Evolutionary conservation across 1,284 basidiomycete species (phyloP).

Genomic region (Rhizoctonia solani): DNA sequence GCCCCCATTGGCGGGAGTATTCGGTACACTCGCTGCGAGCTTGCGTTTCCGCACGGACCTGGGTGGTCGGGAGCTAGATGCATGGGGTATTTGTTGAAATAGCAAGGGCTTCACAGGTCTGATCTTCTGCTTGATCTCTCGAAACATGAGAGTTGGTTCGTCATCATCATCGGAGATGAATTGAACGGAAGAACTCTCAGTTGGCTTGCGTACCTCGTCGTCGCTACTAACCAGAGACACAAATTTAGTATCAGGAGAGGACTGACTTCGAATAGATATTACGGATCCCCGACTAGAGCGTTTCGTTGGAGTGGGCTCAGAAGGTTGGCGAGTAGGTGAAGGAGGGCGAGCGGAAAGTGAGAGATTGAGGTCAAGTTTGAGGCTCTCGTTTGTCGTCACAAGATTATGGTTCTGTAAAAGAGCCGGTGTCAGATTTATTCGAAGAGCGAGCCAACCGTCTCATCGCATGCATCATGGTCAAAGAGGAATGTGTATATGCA

Average conservation of each 20-base stretch:
- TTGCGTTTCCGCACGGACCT: constrained; percentile 24
- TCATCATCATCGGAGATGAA: constrained; percentile 20
- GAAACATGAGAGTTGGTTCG: constrained; percentile 20
- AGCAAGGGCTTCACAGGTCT: constrained; percentile 12
- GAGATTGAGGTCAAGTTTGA: constrained; percentile 16
- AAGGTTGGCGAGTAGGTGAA: not conserved
- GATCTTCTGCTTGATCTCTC: constrained; percentile 16
- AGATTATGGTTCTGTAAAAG: not conserved
- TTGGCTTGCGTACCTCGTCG: not conserved
- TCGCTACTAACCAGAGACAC: constrained; percentile 2
- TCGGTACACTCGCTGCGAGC: not conserved
- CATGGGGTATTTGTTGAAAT: constrained; percentile 4
- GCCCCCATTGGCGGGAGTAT: not conserved
- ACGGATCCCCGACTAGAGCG: not conserved
- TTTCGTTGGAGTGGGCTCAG: not conserved
- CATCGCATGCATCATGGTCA: too few relatives aligned
- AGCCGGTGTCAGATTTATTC: too few relatives aligned
- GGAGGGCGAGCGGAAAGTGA: not conserved
- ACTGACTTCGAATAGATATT: constrained; percentile 22
- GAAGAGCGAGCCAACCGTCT: too few relatives aligned
- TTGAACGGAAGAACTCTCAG: constrained; percentile 23
- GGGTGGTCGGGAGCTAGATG: not conserved
- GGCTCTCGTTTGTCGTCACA: not conserved
- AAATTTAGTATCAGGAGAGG: not conserved
- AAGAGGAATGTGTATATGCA: not conserved